Conservation (phyloP, 495 filamentous ascomycete genomes). For the Podospora didyma region DNA sequence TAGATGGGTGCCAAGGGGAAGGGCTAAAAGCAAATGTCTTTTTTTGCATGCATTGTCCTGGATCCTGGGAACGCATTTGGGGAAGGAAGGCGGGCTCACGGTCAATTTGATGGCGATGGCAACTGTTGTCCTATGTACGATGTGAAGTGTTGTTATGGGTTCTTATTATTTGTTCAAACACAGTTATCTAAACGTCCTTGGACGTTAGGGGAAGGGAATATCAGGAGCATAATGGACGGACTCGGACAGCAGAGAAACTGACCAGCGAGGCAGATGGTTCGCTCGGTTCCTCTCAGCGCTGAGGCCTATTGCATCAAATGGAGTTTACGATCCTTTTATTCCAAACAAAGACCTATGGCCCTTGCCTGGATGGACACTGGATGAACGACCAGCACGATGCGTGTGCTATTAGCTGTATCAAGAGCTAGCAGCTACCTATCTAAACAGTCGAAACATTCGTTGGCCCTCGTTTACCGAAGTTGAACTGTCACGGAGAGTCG, state of each 20-base stretch:
- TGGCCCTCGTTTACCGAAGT: not conserved
- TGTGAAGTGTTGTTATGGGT: slow-evolving; percentile 15
- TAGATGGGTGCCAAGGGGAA: slow-evolving; percentile 23
- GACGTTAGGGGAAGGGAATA: slow-evolving; percentile 11
- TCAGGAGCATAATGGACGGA: slow-evolving; percentile 23
- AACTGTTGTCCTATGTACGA: slow-evolving; percentile 25
- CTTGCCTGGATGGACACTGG: not conserved
- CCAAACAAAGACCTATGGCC: not conserved
- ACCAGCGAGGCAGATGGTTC: not conserved
- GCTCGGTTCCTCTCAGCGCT: not conserved
- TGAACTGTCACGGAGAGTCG: too few species aligned
- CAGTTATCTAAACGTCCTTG: slow-evolving; percentile 4
- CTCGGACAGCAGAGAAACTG: slow-evolving; percentile 17
- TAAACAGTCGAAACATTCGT: not conserved
- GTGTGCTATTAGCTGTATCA: not conserved
- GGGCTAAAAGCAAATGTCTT: slow-evolving; percentile 23
- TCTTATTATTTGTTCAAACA: slow-evolving; percentile 16
- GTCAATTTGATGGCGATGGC: slow-evolving; percentile 17
- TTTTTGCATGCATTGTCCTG: slow-evolving; percentile 35
- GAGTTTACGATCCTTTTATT: not conserved
- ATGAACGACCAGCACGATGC: not conserved
- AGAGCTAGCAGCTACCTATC: not conserved
- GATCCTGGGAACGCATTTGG: slow-evolving; percentile 28
- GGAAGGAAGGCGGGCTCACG: slow-evolving; percentile 15
- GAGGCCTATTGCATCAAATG: not conserved